These are phyloP conservation scores for Bretziella fagacearum DNA, from an alignment of 2,329 filamentous ascomycete genomes.

Conservation along the genomic window DNA sequence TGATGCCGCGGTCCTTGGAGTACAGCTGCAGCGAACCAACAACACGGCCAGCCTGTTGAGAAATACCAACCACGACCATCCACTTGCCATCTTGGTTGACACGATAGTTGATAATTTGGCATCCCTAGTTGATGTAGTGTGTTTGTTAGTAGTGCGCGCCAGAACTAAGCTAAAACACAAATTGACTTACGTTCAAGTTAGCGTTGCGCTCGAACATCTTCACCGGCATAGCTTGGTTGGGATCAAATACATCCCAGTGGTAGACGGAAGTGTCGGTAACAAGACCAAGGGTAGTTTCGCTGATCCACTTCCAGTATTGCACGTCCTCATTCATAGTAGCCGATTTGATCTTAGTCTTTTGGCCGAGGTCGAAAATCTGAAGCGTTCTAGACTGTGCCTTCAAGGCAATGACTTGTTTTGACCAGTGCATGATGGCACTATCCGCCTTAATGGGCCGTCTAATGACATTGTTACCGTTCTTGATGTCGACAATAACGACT, in stretches of 20 bases:
- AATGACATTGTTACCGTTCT: constrained; percentile 91
- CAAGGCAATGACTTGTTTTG: constrained; percentile 84
- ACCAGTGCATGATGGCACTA: constrained; percentile 99
- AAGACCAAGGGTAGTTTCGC: constrained; percentile 69
- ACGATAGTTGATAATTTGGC: constrained; percentile 99
- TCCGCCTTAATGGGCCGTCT: constrained; percentile 95
- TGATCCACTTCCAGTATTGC: constrained; percentile 99
- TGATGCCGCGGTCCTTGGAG: constrained; percentile 88
- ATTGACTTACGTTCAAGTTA: constrained; percentile 65
- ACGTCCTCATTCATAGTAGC: constrained; percentile 94
- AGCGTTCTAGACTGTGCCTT: constrained; percentile 88
- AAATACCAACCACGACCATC: constrained; percentile 96
- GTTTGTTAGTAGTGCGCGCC: not conserved
- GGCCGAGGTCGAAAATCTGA: constrained; percentile 89
- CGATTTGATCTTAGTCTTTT: constrained; percentile 93
- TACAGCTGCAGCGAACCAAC: constrained; percentile 95
- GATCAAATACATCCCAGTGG: constrained; percentile 94
- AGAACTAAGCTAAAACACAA: too few species aligned
- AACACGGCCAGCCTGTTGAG: constrained; percentile 79
- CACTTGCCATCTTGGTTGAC: constrained; percentile 91
- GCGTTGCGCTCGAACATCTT: constrained; percentile 92
- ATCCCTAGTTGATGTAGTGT: too few species aligned
- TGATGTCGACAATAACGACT: constrained; percentile 94
- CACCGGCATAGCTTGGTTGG: constrained; percentile 57
- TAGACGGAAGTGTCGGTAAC: constrained; percentile 84